Evolutionary conservation across 306 rosid genomes (phyloP), one percentile per base, ranked within the genome.

Genomic region (Gynostemma pentaphyllum): DNA sequence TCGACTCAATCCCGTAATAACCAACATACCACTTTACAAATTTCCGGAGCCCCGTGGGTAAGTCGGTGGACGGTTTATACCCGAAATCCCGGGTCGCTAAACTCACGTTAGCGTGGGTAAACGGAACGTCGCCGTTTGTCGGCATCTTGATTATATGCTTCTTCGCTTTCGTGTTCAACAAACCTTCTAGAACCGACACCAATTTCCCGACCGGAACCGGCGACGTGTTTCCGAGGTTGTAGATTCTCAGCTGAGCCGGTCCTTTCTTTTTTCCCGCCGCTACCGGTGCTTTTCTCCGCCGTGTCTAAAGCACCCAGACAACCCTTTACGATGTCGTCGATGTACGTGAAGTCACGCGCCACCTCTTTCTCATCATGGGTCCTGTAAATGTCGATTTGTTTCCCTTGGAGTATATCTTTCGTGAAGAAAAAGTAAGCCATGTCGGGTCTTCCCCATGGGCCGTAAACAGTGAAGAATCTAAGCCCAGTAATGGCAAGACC

Each of bases 351-450:
- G 60, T 89, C 97, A 82, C 97, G 95, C 80, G 97, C 97, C 76
- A 89, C 97, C 79, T 86, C 92, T 34, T 89, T 86, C 5, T 75
- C 89, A 5, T 86, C 89, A 10, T 73, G 83, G 0, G 92, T 84
- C 50, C 72, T 70, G 78, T 84, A 89, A 0, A 89, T 71, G 1
- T 89, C 86, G 7, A 89, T 77, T 27, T 66, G 45, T 52, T 86
- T 89, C 10, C 97, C 95, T 1, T 84, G 95, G 21, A 89, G 76
- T 0, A 89, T 89, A 53, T 79, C 95, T 30, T 84, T 84, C 0
- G 97, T 89, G 85, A 89, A 89, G 73, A 90, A 90, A 76, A 87
- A 90, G 36, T 87, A 90, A 1, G 97, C 97, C 97, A 90, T 90
- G 87, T 90, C 95, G 0, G 95, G 97, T 40, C 95, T 54, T 0